Percentiles rank a stretch among this genome's conserved stretches.
phyloP scores from a whole-genome alignment of 2,329 filamentous ascomycete species.

The Fusarium phyllophilum region DNA sequence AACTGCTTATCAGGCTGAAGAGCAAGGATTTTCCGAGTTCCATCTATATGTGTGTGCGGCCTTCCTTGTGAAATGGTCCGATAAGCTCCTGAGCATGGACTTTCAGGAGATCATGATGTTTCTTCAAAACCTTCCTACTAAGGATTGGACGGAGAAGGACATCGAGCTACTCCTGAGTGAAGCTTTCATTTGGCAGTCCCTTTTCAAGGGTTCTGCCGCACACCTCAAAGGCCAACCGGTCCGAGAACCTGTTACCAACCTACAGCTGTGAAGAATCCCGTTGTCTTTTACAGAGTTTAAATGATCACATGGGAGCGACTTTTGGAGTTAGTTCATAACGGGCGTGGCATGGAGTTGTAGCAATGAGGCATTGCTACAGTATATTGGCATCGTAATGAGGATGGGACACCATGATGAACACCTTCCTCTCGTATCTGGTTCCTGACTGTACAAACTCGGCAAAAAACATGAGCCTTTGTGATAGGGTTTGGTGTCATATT shows the following conservation, averaged over 20 bases:
- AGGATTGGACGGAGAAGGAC: constrained; percentile 96
- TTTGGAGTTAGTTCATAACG: constrained; percentile 14
- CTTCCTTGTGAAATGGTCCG: constrained; percentile 98
- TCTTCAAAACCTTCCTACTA: constrained; percentile 90
- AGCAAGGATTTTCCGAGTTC: constrained; percentile 98
- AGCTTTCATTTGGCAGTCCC: constrained; percentile 97
- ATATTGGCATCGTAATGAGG: constrained; percentile 38
- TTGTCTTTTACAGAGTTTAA: not conserved
- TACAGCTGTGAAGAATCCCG: constrained; percentile 47
- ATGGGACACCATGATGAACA: constrained; percentile 27
- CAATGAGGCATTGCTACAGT: constrained; percentile 2
- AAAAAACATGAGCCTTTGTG: not conserved
- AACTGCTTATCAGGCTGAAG: constrained; percentile 78
- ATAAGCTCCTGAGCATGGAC: constrained; percentile 95
- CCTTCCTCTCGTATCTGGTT: constrained; percentile 1
- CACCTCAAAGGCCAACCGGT: constrained; percentile 73
- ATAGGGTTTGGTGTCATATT: constrained; percentile 19
- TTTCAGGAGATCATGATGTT: constrained; percentile 99
- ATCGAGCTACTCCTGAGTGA: constrained; percentile 95
- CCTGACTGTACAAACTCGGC: not conserved
- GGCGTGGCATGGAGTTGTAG: constrained; percentile 4
- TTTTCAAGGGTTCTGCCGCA: constrained; percentile 94
- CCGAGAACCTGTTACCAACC: constrained; percentile 49
- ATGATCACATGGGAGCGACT: constrained; percentile 3
- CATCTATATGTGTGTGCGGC: constrained; percentile 98